Evolutionary conservation across 345 rosid species (phyloP), one percentile per base, ranked within the genome.

Genomic region (Salix suchowensis): DNA sequence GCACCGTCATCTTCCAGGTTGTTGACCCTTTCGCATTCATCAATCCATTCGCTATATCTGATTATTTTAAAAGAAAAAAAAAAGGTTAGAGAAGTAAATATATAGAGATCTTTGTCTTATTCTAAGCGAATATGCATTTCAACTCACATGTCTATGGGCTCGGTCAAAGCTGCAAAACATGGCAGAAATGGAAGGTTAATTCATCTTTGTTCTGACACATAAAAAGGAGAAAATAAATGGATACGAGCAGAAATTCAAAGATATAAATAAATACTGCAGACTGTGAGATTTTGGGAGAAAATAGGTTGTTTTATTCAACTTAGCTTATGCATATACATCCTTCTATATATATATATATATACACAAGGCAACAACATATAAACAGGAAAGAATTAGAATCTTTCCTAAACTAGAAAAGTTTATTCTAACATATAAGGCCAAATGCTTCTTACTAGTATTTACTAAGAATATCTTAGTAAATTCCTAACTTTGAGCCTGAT

Each of bases 1-100:
- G 71, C 76, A 50, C 71, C 77, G 23, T 55, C 81, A 32, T 78
- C 80, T 11, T 78, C 76, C 32, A 66, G 62, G 65, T 8, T 72
- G 73, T 78, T 78, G 46, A 78, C 81, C 73, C 81, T 58, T 23
- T 78, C 81, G 7, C 99, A 96, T 75, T 96, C 99, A 83, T 96
- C 99, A 0, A 94, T 93, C 99, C 99, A 96, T 79, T 96, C 99
- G 4, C 99, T 93, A 69, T 96, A 96, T 71, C 98, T 95, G 88
- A 82, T 34, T 16, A 16, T 62, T 36, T 36, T 36, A 36, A 36
- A 36, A 5, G 37, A 36, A 34, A 39, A 39, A 68, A 11, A 34
- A 6, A 15, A 24, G 1, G 1, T 11, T 37, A 16, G 36, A 61
- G 37, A 62, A 67, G 60, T 32, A 15, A 5, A 4, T 30, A 46